Conservation (phyloP, 2,329 filamentous ascomycete species). For the Alternaria ventricosa region DNA sequence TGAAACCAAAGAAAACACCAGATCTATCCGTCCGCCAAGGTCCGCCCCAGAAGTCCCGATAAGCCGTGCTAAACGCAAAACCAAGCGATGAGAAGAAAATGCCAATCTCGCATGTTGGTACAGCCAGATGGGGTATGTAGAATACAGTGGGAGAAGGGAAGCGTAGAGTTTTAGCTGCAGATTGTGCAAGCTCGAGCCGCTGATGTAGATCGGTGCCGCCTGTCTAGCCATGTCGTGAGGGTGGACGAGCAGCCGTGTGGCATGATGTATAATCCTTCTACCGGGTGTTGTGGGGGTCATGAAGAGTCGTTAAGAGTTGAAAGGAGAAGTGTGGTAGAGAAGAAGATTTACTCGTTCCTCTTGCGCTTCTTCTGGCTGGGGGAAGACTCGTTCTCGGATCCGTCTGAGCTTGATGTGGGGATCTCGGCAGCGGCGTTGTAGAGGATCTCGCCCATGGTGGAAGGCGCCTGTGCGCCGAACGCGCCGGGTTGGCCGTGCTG, state of each 20-base stretch:
- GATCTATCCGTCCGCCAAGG: constrained; percentile 29
- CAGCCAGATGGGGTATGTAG: constrained; percentile 30
- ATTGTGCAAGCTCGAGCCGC: constrained; percentile 22
- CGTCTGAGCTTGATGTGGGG: constrained; percentile 45
- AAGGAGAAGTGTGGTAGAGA: constrained; percentile 24
- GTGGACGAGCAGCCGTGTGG: constrained; percentile 36
- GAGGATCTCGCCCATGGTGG: constrained; percentile 47
- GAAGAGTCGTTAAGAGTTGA: constrained; percentile 42
- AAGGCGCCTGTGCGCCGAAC: constrained; percentile 47
- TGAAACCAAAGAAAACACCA: constrained; percentile 34
- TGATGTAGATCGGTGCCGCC: constrained; percentile 32
- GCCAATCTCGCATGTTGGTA: constrained; percentile 23
- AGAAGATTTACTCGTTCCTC: constrained; percentile 63
- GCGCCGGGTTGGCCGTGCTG: constrained; percentile 32
- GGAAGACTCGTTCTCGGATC: constrained; percentile 49
- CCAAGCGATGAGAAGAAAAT: constrained; percentile 25
- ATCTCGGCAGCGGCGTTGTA: constrained; percentile 48
- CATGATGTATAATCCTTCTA: constrained; percentile 38
- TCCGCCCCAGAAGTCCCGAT: constrained; percentile 24
- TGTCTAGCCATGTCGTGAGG: constrained; percentile 43
- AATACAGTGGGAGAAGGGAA: constrained; percentile 36
- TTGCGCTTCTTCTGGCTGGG: constrained; percentile 69
- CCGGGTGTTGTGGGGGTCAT: constrained; percentile 40
- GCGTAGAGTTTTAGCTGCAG: constrained; percentile 35
- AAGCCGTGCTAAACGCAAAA: constrained; percentile 33